These are phyloP conservation scores for Chlorella sp. DNA, from an alignment of 139 green algal species.

Conservation along the genomic window DNA sequence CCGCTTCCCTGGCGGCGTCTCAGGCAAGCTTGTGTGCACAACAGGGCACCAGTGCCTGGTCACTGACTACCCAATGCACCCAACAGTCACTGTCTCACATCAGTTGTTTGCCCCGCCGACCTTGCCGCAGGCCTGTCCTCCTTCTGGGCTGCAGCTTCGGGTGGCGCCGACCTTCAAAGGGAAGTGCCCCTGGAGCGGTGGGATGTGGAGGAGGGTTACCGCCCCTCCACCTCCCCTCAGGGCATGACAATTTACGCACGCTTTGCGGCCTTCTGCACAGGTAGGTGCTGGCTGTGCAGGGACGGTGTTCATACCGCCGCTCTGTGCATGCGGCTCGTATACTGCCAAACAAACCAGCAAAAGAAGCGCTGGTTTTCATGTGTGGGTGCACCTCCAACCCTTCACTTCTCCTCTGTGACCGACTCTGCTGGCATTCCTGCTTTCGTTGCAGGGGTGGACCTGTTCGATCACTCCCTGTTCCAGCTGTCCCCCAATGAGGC, in stretches of 20 bases:
- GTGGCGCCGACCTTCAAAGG: background rate
- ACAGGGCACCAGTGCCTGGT: too few species aligned
- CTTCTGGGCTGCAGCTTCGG: background rate
- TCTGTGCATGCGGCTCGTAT: too few species aligned
- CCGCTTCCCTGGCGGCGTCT: background rate
- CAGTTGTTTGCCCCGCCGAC: too few species aligned
- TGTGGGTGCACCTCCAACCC: too few species aligned
- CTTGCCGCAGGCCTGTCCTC: background rate
- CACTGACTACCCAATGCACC: too few species aligned
- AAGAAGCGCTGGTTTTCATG: too few species aligned
- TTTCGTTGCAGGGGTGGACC: conserved; percentile 36
- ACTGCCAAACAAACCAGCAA: too few species aligned
- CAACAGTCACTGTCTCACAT: too few species aligned
- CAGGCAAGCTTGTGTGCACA: background rate
- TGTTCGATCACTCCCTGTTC: conserved; percentile 74
- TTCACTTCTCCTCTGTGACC: too few species aligned
- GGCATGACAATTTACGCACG: conserved; percentile 13
- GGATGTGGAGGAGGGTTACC: conserved; percentile 43
- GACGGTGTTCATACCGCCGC: too few species aligned
- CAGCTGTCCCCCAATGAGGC: conserved; percentile 60
- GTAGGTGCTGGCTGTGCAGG: background rate
- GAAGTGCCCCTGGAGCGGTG: conserved; percentile 52
- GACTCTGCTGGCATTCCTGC: background rate
- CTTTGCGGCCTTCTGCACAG: conserved; percentile 66
- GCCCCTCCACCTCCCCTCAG: background rate